Evolutionary conservation across 208 protist genomes (phyloP).

Genomic region (Phytomonas sp.): DNA sequence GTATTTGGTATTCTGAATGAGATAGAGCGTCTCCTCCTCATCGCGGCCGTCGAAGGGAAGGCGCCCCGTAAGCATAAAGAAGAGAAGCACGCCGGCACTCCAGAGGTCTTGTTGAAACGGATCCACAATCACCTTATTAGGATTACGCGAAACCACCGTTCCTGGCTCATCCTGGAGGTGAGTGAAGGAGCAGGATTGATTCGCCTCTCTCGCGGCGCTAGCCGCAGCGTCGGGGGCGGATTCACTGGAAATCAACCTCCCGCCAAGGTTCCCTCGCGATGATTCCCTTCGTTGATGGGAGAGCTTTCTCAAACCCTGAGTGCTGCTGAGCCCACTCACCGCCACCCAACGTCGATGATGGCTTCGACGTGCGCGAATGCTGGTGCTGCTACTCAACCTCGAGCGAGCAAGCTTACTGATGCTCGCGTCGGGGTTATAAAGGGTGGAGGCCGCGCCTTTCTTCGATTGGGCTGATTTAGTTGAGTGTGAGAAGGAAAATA

Average conservation of each 20-base stretch:
- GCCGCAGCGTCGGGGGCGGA: background rate
- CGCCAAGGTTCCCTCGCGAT: background rate
- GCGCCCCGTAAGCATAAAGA: constrained; percentile 92
- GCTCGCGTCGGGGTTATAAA: background rate
- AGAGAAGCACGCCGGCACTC: constrained; percentile 89
- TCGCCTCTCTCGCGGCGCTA: background rate
- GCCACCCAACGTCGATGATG: background rate
- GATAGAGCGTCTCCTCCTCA: constrained; percentile 92
- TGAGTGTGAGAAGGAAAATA: background rate
- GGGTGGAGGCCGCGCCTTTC: background rate
- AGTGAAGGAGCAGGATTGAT: background rate
- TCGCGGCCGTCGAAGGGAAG: constrained; percentile 93
- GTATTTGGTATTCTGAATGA: constrained; percentile 59
- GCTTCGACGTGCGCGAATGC: background rate
- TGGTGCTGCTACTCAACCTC: background rate
- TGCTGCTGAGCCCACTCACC: background rate
- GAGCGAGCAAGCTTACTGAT: background rate
- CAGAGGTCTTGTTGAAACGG: constrained; percentile 88
- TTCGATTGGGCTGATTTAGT: background rate
- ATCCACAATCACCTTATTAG: constrained; percentile 34
- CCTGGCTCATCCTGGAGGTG: background rate
- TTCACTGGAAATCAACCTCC: background rate
- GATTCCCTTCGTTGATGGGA: background rate
- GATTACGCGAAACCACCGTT: background rate
- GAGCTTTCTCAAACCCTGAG: background rate